A percentile compares a stretch with the other conserved stretches of the same genome.
Conservation (phyloP, 176 grass and related monocot genomes). For the Triticum timopheevii region DNA sequence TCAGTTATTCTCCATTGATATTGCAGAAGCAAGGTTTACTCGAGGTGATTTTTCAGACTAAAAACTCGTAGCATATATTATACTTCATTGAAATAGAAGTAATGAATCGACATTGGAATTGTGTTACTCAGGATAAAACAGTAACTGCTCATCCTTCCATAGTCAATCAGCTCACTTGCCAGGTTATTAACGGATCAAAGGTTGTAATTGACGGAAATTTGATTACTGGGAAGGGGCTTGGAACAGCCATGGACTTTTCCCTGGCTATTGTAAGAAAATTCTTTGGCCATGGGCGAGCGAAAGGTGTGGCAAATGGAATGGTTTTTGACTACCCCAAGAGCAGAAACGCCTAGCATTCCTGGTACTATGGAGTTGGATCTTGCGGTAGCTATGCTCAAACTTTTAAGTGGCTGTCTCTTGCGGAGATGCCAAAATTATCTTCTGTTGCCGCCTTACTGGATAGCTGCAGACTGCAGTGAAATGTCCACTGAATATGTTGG, state of each 20-base stretch:
- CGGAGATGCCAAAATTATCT: not conserved
- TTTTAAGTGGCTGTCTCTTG: constrained; percentile 3
- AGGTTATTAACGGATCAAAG: constrained; percentile 47
- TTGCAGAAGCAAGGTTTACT: constrained; percentile 85
- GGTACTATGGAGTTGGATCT: not conserved
- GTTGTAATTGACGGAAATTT: constrained; percentile 84
- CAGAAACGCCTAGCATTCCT: constrained; percentile 24
- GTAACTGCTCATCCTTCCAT: constrained; percentile 55
- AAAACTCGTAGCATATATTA: not conserved
- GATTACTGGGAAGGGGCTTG: constrained; percentile 73
- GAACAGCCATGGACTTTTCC: constrained; percentile 61
- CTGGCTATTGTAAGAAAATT: constrained; percentile 72
- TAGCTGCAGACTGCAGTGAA: constrained; percentile 12
- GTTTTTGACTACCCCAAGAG: constrained; percentile 72
- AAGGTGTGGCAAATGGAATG: constrained; percentile 79
- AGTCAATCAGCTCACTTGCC: constrained; percentile 45
- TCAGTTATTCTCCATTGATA: constrained; percentile 58
- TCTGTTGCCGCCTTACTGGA: constrained; percentile 6
- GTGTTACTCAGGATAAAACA: constrained; percentile 51
- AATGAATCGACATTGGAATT: constrained; percentile 21
- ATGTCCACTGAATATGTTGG: constrained; percentile 23
- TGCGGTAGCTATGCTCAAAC: constrained; percentile 9
- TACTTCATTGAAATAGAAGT: constrained; percentile 21
- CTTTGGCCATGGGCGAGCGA: constrained; percentile 68
- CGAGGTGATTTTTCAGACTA: constrained; percentile 57